A percentile compares a stretch with the other conserved stretches of the same genome.
These are phyloP conservation scores for Prunella vulgaris DNA, from an alignment of 257 asterid genomes.

Conservation along the genomic window DNA sequence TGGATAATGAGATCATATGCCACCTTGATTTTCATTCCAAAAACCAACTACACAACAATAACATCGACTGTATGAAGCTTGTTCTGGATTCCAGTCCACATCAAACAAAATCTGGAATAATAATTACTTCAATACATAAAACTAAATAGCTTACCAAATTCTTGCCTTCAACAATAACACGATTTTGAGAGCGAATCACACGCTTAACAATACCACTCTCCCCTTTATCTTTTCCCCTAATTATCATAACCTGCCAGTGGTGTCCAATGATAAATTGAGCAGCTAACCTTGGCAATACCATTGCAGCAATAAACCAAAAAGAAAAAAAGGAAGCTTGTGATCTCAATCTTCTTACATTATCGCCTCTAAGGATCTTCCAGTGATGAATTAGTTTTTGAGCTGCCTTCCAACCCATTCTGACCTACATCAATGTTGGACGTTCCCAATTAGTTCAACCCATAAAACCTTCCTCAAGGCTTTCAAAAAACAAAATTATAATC, in stretches of 20 bases:
- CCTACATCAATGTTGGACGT: too few species aligned
- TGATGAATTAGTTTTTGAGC: conserved; percentile 85
- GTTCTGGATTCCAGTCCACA: not conserved
- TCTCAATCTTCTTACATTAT: conserved; percentile 57
- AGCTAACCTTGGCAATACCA: not conserved
- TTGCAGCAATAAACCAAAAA: not conserved
- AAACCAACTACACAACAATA: not conserved
- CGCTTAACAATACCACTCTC: conserved; percentile 81
- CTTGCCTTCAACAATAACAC: conserved; percentile 91
- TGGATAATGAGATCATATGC: not conserved
- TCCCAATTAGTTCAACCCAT: conserved; percentile 2
- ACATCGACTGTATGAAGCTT: not conserved
- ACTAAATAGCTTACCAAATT: conserved; percentile 55
- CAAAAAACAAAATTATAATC: not conserved
- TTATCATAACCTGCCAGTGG: conserved; percentile 72
- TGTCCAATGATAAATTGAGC: not conserved
- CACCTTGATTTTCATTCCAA: not conserved
- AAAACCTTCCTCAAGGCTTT: too few species aligned
- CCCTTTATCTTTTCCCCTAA: conserved; percentile 93
- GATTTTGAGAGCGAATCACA: conserved; percentile 82
- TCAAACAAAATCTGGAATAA: not conserved
- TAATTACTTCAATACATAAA: not conserved
- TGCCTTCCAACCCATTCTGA: conserved; percentile 88
- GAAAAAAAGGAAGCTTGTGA: not conserved
- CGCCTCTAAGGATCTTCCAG: conserved; percentile 94